These are phyloP conservation scores for Populus tremula DNA, from an alignment of 345 rosid genomes.

Conservation along the genomic window DNA sequence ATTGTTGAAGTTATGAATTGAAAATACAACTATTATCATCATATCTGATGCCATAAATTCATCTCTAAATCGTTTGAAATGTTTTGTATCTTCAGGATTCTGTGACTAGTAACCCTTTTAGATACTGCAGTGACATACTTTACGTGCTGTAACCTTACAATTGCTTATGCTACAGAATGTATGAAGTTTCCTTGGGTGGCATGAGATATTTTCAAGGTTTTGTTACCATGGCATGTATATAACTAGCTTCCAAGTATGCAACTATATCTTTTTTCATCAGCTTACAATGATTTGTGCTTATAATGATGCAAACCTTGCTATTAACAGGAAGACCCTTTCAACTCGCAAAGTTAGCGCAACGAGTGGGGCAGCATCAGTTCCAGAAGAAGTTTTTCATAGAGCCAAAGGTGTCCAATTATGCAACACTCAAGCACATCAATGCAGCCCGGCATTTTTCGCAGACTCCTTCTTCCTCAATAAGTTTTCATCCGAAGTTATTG, in stretches of 20 bases:
- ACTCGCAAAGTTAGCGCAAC: constrained; percentile 82
- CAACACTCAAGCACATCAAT: constrained; percentile 90
- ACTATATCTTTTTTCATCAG: neutral
- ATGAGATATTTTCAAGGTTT: neutral
- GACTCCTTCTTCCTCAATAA: constrained; percentile 88
- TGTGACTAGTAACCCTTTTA: neutral
- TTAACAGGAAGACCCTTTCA: constrained; percentile 69
- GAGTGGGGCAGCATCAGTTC: constrained; percentile 92
- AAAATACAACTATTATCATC: neutral
- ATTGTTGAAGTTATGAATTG: neutral
- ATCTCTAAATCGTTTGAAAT: neutral
- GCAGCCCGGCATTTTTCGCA: constrained; percentile 86
- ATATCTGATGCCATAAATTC: neutral
- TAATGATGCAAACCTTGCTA: constrained; percentile 2
- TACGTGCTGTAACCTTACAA: neutral
- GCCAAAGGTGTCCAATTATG: constrained; percentile 91
- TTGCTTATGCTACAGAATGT: neutral
- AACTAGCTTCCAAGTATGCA: neutral
- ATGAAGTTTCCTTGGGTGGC: neutral
- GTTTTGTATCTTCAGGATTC: neutral
- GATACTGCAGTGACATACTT: neutral
- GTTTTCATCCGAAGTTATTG: constrained; percentile 84
- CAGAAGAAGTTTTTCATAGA: constrained; percentile 83
- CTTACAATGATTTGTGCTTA: neutral
- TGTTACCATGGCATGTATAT: neutral